A percentile compares a stretch with the other conserved stretches of the same genome.
Conservation (phyloP, 2,329 filamentous ascomycete genomes). For the Endoconidiophora laricicola region DNA sequence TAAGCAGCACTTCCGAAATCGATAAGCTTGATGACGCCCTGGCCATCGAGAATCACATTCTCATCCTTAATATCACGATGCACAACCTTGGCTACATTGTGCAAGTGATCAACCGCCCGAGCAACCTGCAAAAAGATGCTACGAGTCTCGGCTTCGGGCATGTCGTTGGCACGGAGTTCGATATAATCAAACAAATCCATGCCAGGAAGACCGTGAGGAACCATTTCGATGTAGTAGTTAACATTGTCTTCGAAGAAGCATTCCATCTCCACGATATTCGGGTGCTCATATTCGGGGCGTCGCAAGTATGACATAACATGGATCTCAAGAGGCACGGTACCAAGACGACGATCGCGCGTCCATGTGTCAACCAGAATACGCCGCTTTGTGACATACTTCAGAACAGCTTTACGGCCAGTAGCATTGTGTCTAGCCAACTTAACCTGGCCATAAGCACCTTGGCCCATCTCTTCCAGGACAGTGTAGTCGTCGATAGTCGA, state of each 20-base stretch:
- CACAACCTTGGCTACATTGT: slow-evolving; percentile 78
- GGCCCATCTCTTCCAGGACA: slow-evolving; percentile 94
- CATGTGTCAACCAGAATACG: slow-evolving; percentile 96
- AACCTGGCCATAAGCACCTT: slow-evolving; percentile 94
- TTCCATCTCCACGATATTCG: slow-evolving; percentile 58
- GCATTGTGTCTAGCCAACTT: slow-evolving; percentile 82
- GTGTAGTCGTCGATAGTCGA: slow-evolving; percentile 68
- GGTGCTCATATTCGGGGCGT: slow-evolving; percentile 48
- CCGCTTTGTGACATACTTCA: slow-evolving; percentile 96
- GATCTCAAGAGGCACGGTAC: slow-evolving; percentile 91
- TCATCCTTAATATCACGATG: slow-evolving; percentile 99
- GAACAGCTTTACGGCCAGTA: slow-evolving; percentile 66
- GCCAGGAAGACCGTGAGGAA: slow-evolving; percentile 81
- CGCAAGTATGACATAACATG: slow-evolving; percentile 90
- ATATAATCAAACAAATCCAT: slow-evolving; percentile 99
- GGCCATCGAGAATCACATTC: slow-evolving; percentile 89
- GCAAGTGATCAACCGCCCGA: slow-evolving; percentile 75
- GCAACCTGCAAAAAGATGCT: slow-evolving; percentile 94
- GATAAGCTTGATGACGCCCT: slow-evolving; percentile 90
- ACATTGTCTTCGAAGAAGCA: slow-evolving; percentile 63
- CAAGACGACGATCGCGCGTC: slow-evolving; percentile 83
- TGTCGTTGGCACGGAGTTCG: slow-evolving; percentile 70
- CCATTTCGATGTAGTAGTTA: slow-evolving; percentile 99
- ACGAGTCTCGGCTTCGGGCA: slow-evolving; percentile 86
- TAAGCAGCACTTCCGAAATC: slow-evolving; percentile 97